A percentile compares a stretch with the other conserved stretches of the same genome.
These are phyloP conservation scores for Pleurotus sapidus DNA, from an alignment of 768 basidiomycete genomes.

Conservation along the genomic window DNA sequence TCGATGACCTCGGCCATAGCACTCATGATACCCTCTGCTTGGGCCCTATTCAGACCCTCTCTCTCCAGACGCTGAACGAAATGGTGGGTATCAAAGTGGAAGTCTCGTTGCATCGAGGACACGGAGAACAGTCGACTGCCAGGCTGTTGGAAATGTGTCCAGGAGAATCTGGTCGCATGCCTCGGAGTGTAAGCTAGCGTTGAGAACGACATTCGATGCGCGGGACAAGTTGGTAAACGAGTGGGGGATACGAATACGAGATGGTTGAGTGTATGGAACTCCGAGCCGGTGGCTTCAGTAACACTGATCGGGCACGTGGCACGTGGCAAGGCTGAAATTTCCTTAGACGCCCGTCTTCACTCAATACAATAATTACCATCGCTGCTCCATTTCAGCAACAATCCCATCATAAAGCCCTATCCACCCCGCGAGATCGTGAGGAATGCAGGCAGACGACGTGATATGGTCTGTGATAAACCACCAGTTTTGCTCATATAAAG, in stretches of 20 bases:
- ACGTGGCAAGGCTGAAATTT: conserved; percentile 3
- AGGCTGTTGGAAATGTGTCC: neutral
- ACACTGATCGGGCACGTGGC: neutral
- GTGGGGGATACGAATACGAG: neutral
- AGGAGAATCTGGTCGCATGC: neutral
- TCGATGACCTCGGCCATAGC: conserved; percentile 97
- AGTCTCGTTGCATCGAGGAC: conserved; percentile 34
- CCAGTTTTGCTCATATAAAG: conserved; percentile 99
- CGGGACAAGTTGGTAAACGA: neutral
- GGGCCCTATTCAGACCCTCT: conserved; percentile 85
- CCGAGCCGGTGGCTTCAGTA: no score
- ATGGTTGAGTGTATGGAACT: no score
- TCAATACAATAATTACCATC: neutral
- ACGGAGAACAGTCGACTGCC: conserved; percentile 21
- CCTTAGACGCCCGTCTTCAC: neutral
- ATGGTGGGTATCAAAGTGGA: conserved; percentile 95
- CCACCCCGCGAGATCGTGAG: neutral
- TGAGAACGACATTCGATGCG: no score
- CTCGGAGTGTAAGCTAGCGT: no score
- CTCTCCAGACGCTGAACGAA: conserved; percentile 89
- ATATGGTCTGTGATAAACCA: conserved; percentile 96
- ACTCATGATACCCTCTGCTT: conserved; percentile 96
- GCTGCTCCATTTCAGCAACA: neutral
- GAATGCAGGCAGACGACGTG: conserved; percentile 94
- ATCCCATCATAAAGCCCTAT: no score